Percentiles rank a stretch among this genome's conserved stretches.
These are phyloP conservation scores for Adansonia madagascariensis DNA, from an alignment of 441 rosid species.

Conservation along the genomic window DNA sequence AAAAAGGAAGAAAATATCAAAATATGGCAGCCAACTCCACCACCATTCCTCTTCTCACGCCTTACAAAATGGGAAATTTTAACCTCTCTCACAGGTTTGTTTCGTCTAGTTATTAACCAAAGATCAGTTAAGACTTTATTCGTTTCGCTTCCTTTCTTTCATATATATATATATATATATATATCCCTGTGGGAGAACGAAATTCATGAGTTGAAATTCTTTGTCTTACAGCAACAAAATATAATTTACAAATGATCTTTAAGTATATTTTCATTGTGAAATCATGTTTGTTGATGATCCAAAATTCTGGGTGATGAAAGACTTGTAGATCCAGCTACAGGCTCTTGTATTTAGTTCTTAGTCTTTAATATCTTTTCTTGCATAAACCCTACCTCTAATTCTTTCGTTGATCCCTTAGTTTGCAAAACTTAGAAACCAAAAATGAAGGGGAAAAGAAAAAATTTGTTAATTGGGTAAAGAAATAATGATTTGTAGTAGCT, in stretches of 20 bases:
- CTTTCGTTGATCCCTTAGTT: neutral
- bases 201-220: neutral
- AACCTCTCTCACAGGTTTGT: constrained; percentile 32
- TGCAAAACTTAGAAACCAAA: neutral
- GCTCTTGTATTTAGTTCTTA: neutral
- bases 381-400: neutral
- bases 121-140: neutral
- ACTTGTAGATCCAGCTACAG: no score
- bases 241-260: neutral
- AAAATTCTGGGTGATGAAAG: neutral
- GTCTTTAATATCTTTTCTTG: neutral
- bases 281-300: neutral
- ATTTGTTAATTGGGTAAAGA: neutral
- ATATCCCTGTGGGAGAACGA: neutral
- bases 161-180: neutral
- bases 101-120: neutral
- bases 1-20: neutral
- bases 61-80: constrained; percentile 30
- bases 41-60: constrained; percentile 25
- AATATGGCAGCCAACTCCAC: constrained; percentile 13
- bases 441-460: neutral
- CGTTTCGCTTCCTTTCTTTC: neutral
- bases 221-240: neutral
- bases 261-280: neutral
- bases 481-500: neutral